These are phyloP conservation scores for Scleroderma bovista DNA, from an alignment of 768 basidiomycete species.

Conservation along the genomic window DNA sequence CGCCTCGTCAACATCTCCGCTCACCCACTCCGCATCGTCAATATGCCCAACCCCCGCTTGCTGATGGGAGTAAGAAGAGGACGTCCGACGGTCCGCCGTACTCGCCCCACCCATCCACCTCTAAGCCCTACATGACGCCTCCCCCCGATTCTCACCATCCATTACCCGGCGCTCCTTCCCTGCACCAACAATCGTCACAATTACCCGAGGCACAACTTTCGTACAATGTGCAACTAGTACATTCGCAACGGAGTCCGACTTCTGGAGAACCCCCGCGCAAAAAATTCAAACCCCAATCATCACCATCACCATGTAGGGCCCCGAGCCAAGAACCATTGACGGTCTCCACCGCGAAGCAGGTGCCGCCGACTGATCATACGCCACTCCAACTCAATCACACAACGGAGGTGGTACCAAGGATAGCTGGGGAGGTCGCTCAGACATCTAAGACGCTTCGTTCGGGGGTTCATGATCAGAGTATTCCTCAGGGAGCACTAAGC, in stretches of 20 bases:
- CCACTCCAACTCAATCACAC: conserved; percentile 13
- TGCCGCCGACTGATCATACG: conserved; percentile 11
- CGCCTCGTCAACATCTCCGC: conserved; percentile 18
- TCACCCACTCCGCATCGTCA: conserved; percentile 23
- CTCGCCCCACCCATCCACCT: neutral
- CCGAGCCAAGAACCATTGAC: conserved; percentile 16
- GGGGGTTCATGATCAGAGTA: conserved; percentile 6
- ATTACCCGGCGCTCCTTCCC: neutral
- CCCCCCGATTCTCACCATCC: neutral
- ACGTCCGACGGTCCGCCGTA: neutral
- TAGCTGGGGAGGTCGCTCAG: conserved; percentile 26
- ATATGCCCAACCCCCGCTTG: conserved; percentile 2
- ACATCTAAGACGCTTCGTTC: conserved; percentile 29
- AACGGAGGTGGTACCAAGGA: conserved; percentile 9
- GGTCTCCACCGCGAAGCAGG: conserved; percentile 22
- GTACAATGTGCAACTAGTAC: conserved; percentile 13
- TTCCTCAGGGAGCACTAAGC: conserved; percentile 14
- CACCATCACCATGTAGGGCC: conserved; percentile 51
- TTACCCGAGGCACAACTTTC: conserved; percentile 10
- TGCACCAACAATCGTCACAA: neutral
- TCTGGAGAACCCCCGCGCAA: conserved; percentile 27
- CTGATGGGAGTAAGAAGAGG: neutral
- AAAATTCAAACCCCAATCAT: conserved; percentile 38
- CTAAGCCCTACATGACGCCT: neutral
- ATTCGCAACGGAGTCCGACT: conserved; percentile 24